These are phyloP conservation scores for Aspergillus sojae DNA, from an alignment of 2,329 filamentous ascomycete genomes.

Conservation along the genomic window DNA sequence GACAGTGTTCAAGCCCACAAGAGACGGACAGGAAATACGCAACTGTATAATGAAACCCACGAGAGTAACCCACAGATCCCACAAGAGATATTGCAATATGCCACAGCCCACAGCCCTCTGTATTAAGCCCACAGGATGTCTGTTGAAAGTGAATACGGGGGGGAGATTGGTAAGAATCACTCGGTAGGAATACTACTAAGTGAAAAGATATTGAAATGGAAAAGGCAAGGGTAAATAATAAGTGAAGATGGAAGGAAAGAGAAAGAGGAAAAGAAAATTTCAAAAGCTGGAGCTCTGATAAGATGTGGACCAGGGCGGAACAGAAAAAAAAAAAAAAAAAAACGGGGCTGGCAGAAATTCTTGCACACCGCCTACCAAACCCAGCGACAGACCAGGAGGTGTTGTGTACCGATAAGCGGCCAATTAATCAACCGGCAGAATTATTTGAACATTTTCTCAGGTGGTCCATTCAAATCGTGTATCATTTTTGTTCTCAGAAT, in stretches of 20 bases:
- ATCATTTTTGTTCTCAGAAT: no score
- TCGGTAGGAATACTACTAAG: conserved; percentile 19
- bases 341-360: conserved; percentile 34
- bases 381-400: not conserved
- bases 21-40: conserved; percentile 46
- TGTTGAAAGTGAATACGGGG: conserved; percentile 32
- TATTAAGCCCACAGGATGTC: conserved; percentile 41
- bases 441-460: not conserved
- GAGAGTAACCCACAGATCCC: conserved; percentile 43
- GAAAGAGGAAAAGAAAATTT: conserved; percentile 26
- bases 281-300: conserved; percentile 33
- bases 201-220: conserved; percentile 17
- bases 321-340: conserved; percentile 29
- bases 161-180: conserved; percentile 14
- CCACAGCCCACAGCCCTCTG: conserved; percentile 48
- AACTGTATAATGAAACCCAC: conserved; percentile 46
- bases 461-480: no score
- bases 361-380: conserved; percentile 30
- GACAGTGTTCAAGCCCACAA: conserved; percentile 48
- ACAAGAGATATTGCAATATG: conserved; percentile 44
- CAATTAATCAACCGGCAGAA: not conserved
- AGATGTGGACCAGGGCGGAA: conserved; percentile 12
- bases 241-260: conserved; percentile 12
- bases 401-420: not conserved
- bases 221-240: conserved; percentile 9